Evolutionary conservation across 352 stramenopile genomes (phyloP).

Genomic region (Proteromonas lacertae): DNA sequence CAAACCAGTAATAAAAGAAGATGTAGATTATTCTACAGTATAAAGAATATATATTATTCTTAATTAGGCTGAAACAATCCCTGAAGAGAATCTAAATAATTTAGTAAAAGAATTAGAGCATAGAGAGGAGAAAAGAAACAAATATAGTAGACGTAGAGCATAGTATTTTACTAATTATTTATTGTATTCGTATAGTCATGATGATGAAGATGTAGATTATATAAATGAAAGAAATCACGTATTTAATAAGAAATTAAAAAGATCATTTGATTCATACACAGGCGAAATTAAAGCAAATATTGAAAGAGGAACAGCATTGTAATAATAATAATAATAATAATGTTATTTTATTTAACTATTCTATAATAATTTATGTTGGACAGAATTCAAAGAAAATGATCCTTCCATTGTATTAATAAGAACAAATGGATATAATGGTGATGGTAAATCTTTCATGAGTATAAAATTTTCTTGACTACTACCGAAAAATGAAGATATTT

Average conservation of each 20-base stretch:
- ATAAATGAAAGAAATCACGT: constrained; percentile 88
- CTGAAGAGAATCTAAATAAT: neutral
- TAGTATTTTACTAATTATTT: too few species aligned
- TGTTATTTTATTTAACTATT: too few species aligned
- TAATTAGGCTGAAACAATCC: constrained; percentile 1
- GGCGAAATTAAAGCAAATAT: constrained; percentile 86
- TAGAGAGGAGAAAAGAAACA: constrained; percentile 7
- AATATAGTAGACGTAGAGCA: constrained; percentile 11
- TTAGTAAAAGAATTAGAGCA: constrained; percentile 8
- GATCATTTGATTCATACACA: constrained; percentile 84
- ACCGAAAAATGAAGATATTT: too few species aligned
- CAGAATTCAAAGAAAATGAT: too few species aligned
- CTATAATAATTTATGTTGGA: too few species aligned
- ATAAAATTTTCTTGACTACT: too few species aligned
- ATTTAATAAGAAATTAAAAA: constrained; percentile 86
- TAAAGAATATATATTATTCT: neutral
- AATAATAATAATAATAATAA: constrained; percentile 12
- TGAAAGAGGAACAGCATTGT: constrained; percentile 77
- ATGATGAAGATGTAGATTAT: constrained; percentile 63
- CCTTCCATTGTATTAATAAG: too few species aligned
- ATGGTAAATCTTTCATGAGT: too few species aligned
- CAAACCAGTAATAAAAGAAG: neutral
- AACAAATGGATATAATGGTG: too few species aligned
- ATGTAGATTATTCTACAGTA: constrained; percentile 6
- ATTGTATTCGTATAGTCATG: too few species aligned